Conservation (phyloP, 1,139 yeast species). For the Geotrichum australiense region DNA sequence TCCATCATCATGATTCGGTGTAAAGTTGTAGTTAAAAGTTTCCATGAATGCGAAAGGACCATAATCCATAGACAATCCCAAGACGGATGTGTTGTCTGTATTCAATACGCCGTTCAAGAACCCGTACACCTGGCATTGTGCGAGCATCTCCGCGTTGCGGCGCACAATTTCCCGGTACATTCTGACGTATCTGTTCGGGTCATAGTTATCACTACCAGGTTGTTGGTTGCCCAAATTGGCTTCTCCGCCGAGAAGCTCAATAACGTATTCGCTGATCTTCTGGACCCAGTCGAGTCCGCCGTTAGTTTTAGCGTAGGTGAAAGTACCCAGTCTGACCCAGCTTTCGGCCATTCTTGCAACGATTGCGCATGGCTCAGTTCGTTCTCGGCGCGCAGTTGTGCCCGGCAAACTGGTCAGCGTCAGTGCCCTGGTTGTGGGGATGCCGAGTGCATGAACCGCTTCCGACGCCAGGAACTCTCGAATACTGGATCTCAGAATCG, state of each 20-base stretch:
- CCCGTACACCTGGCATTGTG: conserved; percentile 87
- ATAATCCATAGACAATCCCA: conserved; percentile 84
- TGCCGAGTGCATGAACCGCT: conserved; percentile 68
- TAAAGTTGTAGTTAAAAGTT: conserved; percentile 68
- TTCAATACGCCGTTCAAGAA: conserved; percentile 90
- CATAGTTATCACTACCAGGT: conserved; percentile 8
- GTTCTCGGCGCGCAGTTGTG: conserved; percentile 66
- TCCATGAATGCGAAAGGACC: conserved; percentile 95
- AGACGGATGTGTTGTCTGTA: conserved; percentile 84
- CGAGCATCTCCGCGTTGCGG: conserved; percentile 71
- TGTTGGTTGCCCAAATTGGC: conserved; percentile 31
- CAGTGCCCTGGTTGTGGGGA: conserved; percentile 82
- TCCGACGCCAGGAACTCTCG: conserved; percentile 86
- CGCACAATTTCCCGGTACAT: conserved; percentile 63
- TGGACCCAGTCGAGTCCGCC: conserved; percentile 60
- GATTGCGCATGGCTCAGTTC: conserved; percentile 76
- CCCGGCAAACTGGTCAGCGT: conserved; percentile 65
- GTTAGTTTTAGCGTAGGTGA: conserved; percentile 73
- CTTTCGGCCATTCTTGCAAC: conserved; percentile 77
- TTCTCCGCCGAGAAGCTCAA: conserved; percentile 48
- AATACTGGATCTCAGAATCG: conserved; percentile 78
- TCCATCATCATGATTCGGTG: conserved; percentile 88
- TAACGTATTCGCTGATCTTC: conserved; percentile 63
- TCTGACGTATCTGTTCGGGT: conserved; percentile 50
- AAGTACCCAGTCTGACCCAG: conserved; percentile 88